These are phyloP conservation scores for Lenwebbia sp. DNA, from an alignment of 345 rosid genomes.

Conservation along the genomic window DNA sequence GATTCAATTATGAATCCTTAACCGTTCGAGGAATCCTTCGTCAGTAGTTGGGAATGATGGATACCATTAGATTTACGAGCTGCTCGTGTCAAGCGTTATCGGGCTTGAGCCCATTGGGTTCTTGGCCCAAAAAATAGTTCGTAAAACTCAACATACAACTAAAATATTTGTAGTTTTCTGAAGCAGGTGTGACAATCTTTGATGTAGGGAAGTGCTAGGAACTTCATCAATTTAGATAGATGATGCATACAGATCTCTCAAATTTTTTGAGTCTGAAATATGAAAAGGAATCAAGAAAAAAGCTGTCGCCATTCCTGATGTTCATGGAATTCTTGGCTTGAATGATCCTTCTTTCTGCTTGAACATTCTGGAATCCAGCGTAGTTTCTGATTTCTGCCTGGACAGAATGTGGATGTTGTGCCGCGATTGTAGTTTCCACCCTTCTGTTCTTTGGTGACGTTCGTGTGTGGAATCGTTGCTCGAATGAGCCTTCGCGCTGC, in stretches of 20 bases:
- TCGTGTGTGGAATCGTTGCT: neutral
- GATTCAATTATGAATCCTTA: neutral
- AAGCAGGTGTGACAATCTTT: neutral
- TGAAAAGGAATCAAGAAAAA: neutral
- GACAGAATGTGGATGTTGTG: neutral
- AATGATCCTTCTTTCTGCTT: neutral
- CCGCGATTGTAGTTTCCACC: neutral
- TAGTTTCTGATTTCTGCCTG: neutral
- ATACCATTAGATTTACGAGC: neutral
- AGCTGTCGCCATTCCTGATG: neutral
- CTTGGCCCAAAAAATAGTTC: neutral
- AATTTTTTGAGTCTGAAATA: neutral
- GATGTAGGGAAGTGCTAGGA: neutral
- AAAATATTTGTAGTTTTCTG: neutral
- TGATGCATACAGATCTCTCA: neutral
- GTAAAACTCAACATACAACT: neutral
- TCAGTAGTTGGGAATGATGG: neutral
- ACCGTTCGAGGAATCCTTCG: neutral
- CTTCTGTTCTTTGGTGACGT: accelerated
- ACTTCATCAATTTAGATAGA: neutral
- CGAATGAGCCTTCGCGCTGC: accelerated
- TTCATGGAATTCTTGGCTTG: neutral
- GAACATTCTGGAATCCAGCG: neutral
- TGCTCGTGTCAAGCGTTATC: neutral
- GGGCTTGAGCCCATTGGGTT: neutral